phyloP scores from a whole-genome alignment of 2,329 filamentous ascomycete genomes.

The Cercospora sp. region DNA sequence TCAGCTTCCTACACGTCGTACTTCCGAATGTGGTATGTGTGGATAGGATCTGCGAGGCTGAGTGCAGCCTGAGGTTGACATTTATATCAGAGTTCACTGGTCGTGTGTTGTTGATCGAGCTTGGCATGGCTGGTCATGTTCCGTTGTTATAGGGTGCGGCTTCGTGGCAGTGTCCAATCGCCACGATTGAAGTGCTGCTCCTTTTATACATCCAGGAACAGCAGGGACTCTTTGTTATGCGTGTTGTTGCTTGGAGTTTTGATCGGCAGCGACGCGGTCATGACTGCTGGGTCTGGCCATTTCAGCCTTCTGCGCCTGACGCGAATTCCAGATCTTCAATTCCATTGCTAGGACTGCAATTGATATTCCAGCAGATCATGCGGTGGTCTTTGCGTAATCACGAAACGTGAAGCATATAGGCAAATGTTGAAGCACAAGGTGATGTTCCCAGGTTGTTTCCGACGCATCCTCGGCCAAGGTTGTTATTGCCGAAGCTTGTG shows the following conservation, averaged over 20 bases:
- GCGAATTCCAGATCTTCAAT: not conserved
- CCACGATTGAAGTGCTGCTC: not conserved
- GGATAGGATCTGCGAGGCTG: constrained; percentile 1
- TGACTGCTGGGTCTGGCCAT: not conserved
- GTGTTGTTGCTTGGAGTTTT: not conserved
- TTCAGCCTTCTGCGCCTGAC: not conserved
- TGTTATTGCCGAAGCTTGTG: constrained; percentile 2
- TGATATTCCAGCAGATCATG: not conserved
- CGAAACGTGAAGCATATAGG: not conserved
- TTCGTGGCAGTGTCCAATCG: not conserved
- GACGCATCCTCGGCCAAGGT: not conserved
- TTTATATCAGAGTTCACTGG: constrained; percentile 1
- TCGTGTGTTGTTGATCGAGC: not conserved
- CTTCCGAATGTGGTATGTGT: constrained; percentile 2
- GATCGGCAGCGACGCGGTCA: not conserved
- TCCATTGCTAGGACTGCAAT: not conserved
- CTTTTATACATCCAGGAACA: not conserved
- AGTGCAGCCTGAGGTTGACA: not conserved
- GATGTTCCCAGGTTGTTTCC: not conserved
- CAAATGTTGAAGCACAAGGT: not conserved
- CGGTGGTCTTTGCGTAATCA: too few relatives aligned
- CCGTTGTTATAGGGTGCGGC: not conserved
- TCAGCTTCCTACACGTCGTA: not conserved
- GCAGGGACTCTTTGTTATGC: not conserved
- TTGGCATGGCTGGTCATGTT: not conserved